Evolutionary conservation across 139 green algal species (phyloP), one percentile per base, ranked within the genome.

Genomic region (Picochlorum sp.): DNA sequence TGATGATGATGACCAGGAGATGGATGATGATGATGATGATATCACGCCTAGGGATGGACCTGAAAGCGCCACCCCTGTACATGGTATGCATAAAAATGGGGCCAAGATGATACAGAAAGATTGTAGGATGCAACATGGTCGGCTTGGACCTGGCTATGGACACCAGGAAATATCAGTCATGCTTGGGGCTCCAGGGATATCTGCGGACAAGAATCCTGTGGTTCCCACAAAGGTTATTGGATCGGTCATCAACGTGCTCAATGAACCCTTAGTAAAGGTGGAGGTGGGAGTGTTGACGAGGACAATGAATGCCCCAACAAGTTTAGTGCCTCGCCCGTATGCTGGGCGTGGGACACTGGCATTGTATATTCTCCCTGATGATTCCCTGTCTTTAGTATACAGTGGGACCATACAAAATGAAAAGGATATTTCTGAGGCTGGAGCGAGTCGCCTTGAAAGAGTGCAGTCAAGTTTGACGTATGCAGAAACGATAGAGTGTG

Each of bases 341-440:
- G 57, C 44, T 45, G 71, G 71, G 15, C 11, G 57, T 45, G 51
- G 51, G 8, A 30, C 13, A n/a, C 52, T 78, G 3, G 54, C 56
- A 51, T 66, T 78, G 14, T 78, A 67, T 60, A 60, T 78, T 8
- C 54, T 78, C 41, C 71, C 66, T n/a, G 59, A 74, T 65, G 71
- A 78, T 50, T 28, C 44, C 8, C 52, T 78, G 20, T 70, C 66
- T 14, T 55, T 78, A 4, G 45, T 69, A 5, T 78, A 59, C 63
- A 60, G 74, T 47, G 49, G 49, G 5, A 52, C 41, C 21, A 31
- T 15, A 5, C 6, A 21, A 13, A 20, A 26, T 28, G 56, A 54
- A 0, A 20, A 54, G 56, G 6, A 10, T 21, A 41, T 41, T 13
- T 41, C 8, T 11, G 34, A 41, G 13, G 54, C 30, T 14, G 30